Percentiles rank a stretch among this genome's conserved stretches.
These are phyloP conservation scores for Coemansia sp. DNA, from an alignment of 192 early-diverging fungal species.

Conservation along the genomic window DNA sequence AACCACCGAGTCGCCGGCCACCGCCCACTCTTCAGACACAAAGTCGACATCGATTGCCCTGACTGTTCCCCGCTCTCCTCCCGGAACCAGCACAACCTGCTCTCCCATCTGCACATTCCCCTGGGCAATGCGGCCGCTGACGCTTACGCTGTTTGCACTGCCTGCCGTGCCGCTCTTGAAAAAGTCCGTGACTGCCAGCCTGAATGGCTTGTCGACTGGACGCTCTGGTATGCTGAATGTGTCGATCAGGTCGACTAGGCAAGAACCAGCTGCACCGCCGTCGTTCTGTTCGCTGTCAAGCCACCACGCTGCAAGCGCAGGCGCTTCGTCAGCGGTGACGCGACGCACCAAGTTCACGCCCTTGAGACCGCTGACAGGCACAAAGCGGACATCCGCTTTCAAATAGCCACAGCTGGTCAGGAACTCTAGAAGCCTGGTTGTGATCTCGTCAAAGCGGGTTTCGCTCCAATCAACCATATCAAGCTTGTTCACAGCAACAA, in stretches of 20 bases:
- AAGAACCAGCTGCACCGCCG: constrained; percentile 56
- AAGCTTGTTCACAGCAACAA: constrained; percentile 95
- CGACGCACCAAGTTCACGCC: constrained; percentile 80
- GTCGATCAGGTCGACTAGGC: constrained; percentile 76
- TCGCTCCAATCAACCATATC: constrained; percentile 86
- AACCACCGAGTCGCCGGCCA: constrained; percentile 87
- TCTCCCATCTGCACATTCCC: constrained; percentile 91
- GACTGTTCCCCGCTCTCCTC: constrained; percentile 71
- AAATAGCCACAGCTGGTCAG: constrained; percentile 79
- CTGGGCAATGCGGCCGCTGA: constrained; percentile 82
- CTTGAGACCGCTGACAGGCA: constrained; percentile 90
- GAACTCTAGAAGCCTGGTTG: constrained; percentile 65
- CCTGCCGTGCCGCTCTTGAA: constrained; percentile 79
- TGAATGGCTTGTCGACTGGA: constrained; percentile 76
- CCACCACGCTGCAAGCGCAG: constrained; percentile 70
- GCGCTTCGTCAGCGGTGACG: constrained; percentile 10
- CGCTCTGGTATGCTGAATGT: constrained; percentile 72
- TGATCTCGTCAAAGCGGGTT: constrained; percentile 76
- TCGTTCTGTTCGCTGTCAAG: constrained; percentile 6
- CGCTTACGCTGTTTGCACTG: constrained; percentile 72
- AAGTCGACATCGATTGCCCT: constrained; percentile 78
- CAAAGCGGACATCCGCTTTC: constrained; percentile 70
- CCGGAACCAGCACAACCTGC: constrained; percentile 76
- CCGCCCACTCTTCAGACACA: constrained; percentile 80
- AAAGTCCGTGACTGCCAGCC: constrained; percentile 83